phyloP scores from a whole-genome alignment of 352 stramenopile species.

The Phytophthora niederhauseri region DNA sequence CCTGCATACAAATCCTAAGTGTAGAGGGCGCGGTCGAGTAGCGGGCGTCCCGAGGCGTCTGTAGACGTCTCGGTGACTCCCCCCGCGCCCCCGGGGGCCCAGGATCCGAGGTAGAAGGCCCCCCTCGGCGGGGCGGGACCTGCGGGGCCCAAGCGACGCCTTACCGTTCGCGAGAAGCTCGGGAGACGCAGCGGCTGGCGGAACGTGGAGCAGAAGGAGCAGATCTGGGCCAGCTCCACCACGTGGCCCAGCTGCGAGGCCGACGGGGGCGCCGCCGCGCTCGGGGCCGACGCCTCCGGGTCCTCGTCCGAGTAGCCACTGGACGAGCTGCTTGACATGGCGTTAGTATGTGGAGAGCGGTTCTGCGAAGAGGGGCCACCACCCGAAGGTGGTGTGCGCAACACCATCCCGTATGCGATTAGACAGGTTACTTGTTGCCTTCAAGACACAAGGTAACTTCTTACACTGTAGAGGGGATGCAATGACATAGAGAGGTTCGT shows the following conservation, averaged over 20 bases:
- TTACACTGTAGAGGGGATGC: background rate
- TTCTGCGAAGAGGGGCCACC: constrained; percentile 28
- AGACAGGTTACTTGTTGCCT: background rate
- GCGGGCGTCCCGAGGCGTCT: constrained; percentile 13
- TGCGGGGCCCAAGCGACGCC: constrained; percentile 11
- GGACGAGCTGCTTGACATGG: constrained; percentile 57
- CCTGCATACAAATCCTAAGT: constrained; percentile 42
- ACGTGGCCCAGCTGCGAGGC: constrained; percentile 39
- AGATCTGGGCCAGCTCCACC: constrained; percentile 73
- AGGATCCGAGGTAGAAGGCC: constrained; percentile 13
- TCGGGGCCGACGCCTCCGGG: constrained; percentile 20
- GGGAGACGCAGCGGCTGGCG: constrained; percentile 71
- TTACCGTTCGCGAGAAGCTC: constrained; percentile 77
- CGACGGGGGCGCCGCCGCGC: constrained; percentile 10
- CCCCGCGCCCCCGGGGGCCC: constrained; percentile 10
- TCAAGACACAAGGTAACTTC: background rate
- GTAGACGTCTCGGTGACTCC: constrained; percentile 1
- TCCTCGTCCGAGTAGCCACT: constrained; percentile 50
- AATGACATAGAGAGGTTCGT: constrained; percentile 8
- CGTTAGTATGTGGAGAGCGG: constrained; percentile 29
- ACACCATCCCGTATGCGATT: background rate
- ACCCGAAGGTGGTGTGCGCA: background rate
- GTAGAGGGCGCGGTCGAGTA: constrained; percentile 16
- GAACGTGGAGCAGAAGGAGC: constrained; percentile 80
- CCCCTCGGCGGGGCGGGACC: background rate